Conservation (phyloP, 208 protist genomes). For the Vickermania ingenoplastis region DNA sequence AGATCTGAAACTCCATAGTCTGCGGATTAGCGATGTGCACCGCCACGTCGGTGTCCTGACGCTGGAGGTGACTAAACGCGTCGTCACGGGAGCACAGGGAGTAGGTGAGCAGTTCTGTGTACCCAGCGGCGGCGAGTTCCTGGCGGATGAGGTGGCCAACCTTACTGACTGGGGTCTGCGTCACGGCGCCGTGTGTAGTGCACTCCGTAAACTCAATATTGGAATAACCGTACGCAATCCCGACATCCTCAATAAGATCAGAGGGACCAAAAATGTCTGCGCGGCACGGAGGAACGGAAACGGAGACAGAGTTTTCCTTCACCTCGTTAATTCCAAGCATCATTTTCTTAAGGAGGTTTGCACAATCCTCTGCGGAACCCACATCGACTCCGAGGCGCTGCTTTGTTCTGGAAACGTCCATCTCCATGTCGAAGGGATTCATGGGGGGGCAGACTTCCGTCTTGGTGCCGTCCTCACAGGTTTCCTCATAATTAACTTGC, state of each 20-base stretch:
- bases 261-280: slow-evolving; percentile 94
- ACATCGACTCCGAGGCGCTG: slow-evolving; percentile 85
- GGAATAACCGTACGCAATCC: slow-evolving; percentile 97
- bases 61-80: slow-evolving; percentile 75
- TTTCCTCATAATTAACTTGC: slow-evolving; percentile 66
- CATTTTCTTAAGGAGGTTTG: slow-evolving; percentile 88
- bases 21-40: slow-evolving; percentile 92
- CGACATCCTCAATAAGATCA: slow-evolving; percentile 98
- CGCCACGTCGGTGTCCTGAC: slow-evolving; percentile 62
- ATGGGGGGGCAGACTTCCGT: slow-evolving; percentile 63
- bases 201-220: slow-evolving; percentile 88
- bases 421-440: slow-evolving; percentile 27
- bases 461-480: slow-evolving; percentile 50
- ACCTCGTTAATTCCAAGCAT: slow-evolving; percentile 58
- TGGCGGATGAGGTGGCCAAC: slow-evolving; percentile 85
- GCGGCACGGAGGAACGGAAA: slow-evolving; percentile 84
- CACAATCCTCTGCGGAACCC: slow-evolving; percentile 46
- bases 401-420: slow-evolving; percentile 73
- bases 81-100: slow-evolving; percentile 89
- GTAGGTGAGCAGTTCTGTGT: slow-evolving; percentile 95
- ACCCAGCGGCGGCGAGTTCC: slow-evolving; percentile 92
- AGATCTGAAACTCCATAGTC: slow-evolving; percentile 92
- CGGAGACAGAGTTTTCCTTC: slow-evolving; percentile 39
- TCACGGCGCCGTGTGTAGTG: slow-evolving; percentile 66
- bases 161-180: slow-evolving; percentile 91